Evolutionary conservation across 2,329 filamentous ascomycete species (phyloP).

Genomic region (Thelonectria olida): DNA sequence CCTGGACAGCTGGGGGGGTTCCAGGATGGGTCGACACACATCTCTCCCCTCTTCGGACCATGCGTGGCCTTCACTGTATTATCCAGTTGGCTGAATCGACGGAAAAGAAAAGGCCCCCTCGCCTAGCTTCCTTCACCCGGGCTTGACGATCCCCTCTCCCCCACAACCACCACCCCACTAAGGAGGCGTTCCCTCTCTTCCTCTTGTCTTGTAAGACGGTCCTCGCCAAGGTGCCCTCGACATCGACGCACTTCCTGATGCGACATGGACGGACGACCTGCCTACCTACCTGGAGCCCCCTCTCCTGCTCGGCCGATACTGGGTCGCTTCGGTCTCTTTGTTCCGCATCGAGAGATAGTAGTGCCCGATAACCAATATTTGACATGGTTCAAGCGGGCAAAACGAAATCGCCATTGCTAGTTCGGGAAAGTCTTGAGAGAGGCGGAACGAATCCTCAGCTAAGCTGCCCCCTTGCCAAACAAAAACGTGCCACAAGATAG

Average conservation of each 20-base stretch:
- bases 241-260: neutral
- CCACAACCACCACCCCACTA: neutral
- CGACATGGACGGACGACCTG: neutral
- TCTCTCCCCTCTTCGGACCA: neutral
- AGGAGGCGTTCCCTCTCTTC: neutral
- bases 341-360: neutral
- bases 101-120: neutral
- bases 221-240: neutral
- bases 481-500: neutral
- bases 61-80: neutral
- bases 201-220: neutral
- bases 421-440: neutral
- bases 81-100: neutral
- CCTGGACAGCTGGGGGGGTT: neutral
- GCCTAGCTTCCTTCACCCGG: neutral
- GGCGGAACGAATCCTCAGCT: neutral
- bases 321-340: neutral
- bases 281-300: neutral
- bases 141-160: neutral
- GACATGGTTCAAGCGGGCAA: neutral
- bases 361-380: neutral
- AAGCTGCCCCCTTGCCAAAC: neutral
- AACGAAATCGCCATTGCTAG: neutral
- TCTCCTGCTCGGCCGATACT: neutral
- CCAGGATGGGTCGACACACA: neutral